Percentiles rank a stretch among this genome's conserved stretches.
Conservation (phyloP, 108 stramenopile genomes). For the Cyclotella kingstonii region DNA sequence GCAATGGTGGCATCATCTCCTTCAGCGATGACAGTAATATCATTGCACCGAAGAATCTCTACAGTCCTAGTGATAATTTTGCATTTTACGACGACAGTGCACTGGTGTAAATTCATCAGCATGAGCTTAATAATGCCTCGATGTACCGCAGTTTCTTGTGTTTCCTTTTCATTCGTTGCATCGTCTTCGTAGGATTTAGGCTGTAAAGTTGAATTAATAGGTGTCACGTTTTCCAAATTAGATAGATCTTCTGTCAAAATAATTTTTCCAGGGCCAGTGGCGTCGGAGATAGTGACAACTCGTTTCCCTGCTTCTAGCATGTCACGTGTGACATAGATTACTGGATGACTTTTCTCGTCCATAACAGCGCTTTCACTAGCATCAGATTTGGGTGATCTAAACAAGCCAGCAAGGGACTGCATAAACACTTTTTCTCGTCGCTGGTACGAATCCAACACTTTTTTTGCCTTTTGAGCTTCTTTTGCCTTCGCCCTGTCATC, state of each 20-base stretch:
- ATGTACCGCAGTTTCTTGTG: constrained; percentile 30
- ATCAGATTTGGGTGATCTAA: constrained; percentile 43
- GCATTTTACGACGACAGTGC: constrained; percentile 76
- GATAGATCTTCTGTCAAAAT: constrained; percentile 81
- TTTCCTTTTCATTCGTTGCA: constrained; percentile 60
- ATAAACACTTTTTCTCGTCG: constrained; percentile 63
- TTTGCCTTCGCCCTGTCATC: constrained; percentile 74
- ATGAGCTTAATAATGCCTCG: constrained; percentile 74
- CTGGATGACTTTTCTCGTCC: constrained; percentile 24
- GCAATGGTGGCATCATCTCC: constrained; percentile 74
- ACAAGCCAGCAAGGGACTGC: constrained; percentile 38
- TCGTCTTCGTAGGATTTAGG: constrained; percentile 73
- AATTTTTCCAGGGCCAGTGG: constrained; percentile 61
- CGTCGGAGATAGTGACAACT: constrained; percentile 63
- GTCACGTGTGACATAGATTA: constrained; percentile 70
- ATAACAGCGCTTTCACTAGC: constrained; percentile 1
- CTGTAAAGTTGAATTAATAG: constrained; percentile 26
- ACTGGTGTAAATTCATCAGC: constrained; percentile 71
- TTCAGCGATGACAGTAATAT: constrained; percentile 49
- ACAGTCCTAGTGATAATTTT: constrained; percentile 85
- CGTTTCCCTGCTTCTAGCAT: constrained; percentile 78
- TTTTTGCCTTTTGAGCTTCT: constrained; percentile 56
- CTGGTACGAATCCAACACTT: constrained; percentile 60
- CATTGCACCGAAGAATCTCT: constrained; percentile 75
- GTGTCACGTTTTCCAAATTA: constrained; percentile 69